These are phyloP conservation scores for Cladorrhinum sp. DNA, from an alignment of 2,329 filamentous ascomycete genomes.

Conservation along the genomic window DNA sequence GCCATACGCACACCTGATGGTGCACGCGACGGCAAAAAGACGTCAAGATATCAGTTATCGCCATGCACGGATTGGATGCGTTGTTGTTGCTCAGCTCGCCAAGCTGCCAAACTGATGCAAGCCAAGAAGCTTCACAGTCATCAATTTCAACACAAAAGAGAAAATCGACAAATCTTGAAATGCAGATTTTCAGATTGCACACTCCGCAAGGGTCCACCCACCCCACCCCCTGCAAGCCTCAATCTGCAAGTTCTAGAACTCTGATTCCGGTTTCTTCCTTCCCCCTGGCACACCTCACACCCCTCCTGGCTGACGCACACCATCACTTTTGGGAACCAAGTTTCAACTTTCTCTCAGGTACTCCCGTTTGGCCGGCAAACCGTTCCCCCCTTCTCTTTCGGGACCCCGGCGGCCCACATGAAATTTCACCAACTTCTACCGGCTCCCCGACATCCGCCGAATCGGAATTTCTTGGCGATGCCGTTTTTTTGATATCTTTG, in stretches of 20 bases:
- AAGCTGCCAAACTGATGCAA: background rate
- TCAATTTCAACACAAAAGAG: background rate
- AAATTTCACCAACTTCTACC: slow-evolving; percentile 21
- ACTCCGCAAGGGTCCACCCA: background rate
- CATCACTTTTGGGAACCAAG: slow-evolving; percentile 9
- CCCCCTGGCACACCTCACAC: slow-evolving; percentile 2
- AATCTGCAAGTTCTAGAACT: slow-evolving; percentile 8
- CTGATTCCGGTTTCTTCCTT: slow-evolving; percentile 24
- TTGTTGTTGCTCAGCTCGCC: background rate
- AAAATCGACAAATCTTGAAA: background rate
- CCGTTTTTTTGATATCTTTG: background rate
- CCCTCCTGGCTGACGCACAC: slow-evolving; percentile 3
- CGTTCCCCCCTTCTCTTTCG: too few species aligned
- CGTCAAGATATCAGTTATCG: slow-evolving; percentile 5
- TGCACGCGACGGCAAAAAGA: slow-evolving; percentile 12
- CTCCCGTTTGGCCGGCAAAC: slow-evolving; percentile 24
- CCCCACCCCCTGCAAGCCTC: background rate
- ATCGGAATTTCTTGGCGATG: slow-evolving; percentile 23
- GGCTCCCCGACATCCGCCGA: slow-evolving; percentile 30
- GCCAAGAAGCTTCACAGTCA: background rate
- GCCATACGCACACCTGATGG: background rate
- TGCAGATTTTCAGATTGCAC: slow-evolving; percentile 3
- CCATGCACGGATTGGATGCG: background rate
- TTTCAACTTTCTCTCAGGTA: slow-evolving; percentile 9
- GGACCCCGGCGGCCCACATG: slow-evolving; percentile 10